Base-by-base conservation (phyloP, 805 yeast genomes). In the Metschnikowia continentalis region DNA sequence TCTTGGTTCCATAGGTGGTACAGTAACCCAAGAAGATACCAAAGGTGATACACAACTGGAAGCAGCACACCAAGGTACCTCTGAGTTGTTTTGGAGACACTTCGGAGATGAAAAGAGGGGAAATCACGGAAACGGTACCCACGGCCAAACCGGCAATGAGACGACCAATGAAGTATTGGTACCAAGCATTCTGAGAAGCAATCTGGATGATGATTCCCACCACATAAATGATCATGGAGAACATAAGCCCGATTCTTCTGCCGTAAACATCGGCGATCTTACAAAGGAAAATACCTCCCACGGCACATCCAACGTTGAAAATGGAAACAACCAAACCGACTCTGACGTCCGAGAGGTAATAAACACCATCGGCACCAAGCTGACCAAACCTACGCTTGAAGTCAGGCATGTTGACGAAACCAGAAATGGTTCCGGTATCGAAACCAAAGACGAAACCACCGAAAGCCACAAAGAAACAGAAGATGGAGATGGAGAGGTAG, bases 381-480 rank as follows among this genome's bases (percentile, higher is more conserved):
- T 72, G 66, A 62, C 87, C 89, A 58, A 83, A 83, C 61, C 83
- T 70, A n/a, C 57, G 49, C 46, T 67, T 64, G 67, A 78, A 84
- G 54, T 82, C 81, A 10, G 74, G 57, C 82, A 83, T 80, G 64
- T 80, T 80, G 48, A 83, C 81, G 62, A 84, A 81, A 60, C 88
- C 88, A 42, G 87, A 82, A 67, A 84, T 79, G 58, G 89, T 83
- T 73, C 89, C 90, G 47, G 88, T 84, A 71, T 84, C 90, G 79
- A 84, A 84, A 55, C 90, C 90, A 61, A 83, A 84, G 45, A 84
- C 84, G 64, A 82, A 84, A 47, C 90, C 90, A 73, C 88, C 89
- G 56, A 84, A 84, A 38, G 89, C 87, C 59, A 84, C 79, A 44
- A 79, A 60, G 30, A 75, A 59, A 67, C 89, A 82, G 56, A 71